Conservation (phyloP, 805 yeast species). For the Saccharomyces cerevisiae region DNA sequence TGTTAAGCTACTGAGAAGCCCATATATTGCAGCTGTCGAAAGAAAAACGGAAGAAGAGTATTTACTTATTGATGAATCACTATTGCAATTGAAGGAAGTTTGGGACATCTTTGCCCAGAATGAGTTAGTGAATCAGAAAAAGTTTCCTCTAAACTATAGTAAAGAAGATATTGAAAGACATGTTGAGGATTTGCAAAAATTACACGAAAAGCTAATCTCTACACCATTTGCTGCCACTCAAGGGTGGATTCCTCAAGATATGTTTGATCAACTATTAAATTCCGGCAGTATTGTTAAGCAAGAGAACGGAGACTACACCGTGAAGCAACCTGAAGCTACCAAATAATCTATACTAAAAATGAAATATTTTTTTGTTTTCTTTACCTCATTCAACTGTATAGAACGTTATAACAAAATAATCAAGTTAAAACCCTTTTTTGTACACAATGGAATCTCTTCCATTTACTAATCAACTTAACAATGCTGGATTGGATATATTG, state of each 20-base stretch:
- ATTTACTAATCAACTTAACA: background rate
- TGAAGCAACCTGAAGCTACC: constrained; percentile 5
- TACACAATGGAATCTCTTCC: too few species aligned
- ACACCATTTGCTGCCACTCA: constrained; percentile 84
- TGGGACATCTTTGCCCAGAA: constrained; percentile 62
- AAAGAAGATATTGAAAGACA: constrained; percentile 53
- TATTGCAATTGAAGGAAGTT: constrained; percentile 56
- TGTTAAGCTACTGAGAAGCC: constrained; percentile 58
- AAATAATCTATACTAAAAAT: background rate
- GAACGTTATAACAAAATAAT: background rate
- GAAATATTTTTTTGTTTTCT: background rate
- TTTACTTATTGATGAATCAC: constrained; percentile 56
- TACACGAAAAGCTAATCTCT: constrained; percentile 58
- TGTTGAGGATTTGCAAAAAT: constrained; percentile 49
- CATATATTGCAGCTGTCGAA: constrained; percentile 54
- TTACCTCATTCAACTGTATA: background rate
- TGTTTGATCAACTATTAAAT: constrained; percentile 63
- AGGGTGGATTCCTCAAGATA: constrained; percentile 94
- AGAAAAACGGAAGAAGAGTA: constrained; percentile 49
- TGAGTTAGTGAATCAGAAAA: constrained; percentile 41
- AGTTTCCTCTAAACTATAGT: constrained; percentile 54
- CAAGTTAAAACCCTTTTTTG: background rate
- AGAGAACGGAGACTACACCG: constrained; percentile 46
- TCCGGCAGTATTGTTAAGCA: constrained; percentile 61
- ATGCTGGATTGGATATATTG: background rate